A percentile compares a stretch with the other conserved stretches of the same genome.
phyloP scores from a whole-genome alignment of 2,329 filamentous ascomycete species.

The Penicillium sp. region DNA sequence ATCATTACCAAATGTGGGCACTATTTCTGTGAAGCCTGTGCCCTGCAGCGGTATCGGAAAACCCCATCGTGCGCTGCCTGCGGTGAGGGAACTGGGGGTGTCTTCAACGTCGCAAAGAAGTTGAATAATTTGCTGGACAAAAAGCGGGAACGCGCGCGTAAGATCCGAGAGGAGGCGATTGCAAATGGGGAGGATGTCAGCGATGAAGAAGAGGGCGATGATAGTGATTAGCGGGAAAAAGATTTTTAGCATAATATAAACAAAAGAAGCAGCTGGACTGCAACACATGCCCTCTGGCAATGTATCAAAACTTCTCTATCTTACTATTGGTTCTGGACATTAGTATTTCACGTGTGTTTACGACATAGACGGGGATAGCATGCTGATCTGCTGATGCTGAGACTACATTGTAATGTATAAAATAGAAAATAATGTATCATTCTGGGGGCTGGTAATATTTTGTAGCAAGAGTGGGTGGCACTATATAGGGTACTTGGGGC shows the following conservation, averaged over 20 bases:
- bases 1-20: conserved; percentile 89
- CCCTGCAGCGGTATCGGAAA: conserved; percentile 79
- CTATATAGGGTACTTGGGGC: not conserved
- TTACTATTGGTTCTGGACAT: not conserved
- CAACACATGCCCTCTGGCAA: not conserved
- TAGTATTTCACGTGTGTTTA: not conserved
- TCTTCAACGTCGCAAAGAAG: conserved; percentile 85
- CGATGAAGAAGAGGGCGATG: conserved; percentile 45
- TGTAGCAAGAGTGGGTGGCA: not conserved
- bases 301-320: not conserved
- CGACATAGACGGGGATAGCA: not conserved
- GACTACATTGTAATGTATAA: not conserved
- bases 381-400: not conserved
- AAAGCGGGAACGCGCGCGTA: conserved; percentile 59
- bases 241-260: conserved; percentile 3
- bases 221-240: conserved; percentile 6
- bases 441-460: not conserved
- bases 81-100: conserved; percentile 77
- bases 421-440: not conserved
- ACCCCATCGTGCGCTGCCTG: conserved; percentile 85
- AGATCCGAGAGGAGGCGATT: conserved; percentile 52
- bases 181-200: conserved; percentile 53
- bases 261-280: conserved; percentile 5
- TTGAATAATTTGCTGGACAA: conserved; percentile 75
- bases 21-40: conserved; percentile 93